phyloP scores from a whole-genome alignment of 495 filamentous ascomycete species.

The Penicillium pulvis region DNA sequence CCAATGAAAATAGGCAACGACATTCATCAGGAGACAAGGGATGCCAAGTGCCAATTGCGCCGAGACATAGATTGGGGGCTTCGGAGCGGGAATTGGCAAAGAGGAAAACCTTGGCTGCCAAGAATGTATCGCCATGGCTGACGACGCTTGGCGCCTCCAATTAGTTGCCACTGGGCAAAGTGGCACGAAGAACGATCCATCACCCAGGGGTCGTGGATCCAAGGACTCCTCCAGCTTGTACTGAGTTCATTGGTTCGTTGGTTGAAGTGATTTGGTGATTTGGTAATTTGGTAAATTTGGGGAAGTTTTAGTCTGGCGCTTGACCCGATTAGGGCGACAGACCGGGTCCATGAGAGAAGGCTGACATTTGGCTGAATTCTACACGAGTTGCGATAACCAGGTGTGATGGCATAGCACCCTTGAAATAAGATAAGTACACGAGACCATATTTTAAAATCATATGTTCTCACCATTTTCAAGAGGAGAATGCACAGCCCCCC shows the following conservation, averaged over 20 bases:
- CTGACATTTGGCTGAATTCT: no score
- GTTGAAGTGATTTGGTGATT: neutral
- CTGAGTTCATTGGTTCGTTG: neutral
- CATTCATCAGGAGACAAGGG: neutral
- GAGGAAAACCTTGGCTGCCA: constrained; percentile 38
- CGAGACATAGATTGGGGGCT: constrained; percentile 20
- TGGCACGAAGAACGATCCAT: neutral
- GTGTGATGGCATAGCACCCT: no score
- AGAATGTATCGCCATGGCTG: constrained; percentile 26
- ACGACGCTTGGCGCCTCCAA: constrained; percentile 22
- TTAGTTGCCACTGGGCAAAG: neutral
- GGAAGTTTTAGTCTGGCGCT: neutral
- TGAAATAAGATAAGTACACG: neutral
- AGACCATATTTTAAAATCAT: neutral
- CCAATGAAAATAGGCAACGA: neutral
- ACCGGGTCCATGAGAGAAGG: neutral
- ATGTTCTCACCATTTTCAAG: neutral
- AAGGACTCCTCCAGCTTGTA: neutral
- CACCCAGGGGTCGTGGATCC: neutral
- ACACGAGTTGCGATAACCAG: no score
- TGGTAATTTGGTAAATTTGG: constrained; percentile 3
- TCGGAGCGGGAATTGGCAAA: constrained; percentile 37
- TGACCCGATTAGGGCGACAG: constrained; percentile 3
- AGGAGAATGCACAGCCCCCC: constrained; percentile 28
- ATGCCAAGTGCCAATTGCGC: constrained; percentile 20